Evolutionary conservation across 176 grass and related monocot genomes (phyloP).

Genomic region (Melocanna baccifera): DNA sequence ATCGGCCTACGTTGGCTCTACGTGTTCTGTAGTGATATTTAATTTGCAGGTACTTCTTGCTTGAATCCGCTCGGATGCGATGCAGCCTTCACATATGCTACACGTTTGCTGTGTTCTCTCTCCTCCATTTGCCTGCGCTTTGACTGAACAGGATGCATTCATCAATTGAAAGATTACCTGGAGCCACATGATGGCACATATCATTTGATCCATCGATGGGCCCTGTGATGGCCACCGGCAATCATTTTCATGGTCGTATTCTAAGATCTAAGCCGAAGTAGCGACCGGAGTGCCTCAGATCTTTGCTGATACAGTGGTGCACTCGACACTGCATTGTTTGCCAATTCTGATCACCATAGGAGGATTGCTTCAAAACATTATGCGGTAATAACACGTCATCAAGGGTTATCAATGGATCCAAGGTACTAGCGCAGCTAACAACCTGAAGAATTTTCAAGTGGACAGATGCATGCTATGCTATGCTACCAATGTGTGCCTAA

Average conservation of each 20-base stretch:
- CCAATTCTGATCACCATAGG: background rate
- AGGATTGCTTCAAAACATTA: background rate
- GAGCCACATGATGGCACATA: background rate
- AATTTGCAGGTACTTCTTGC: too few species aligned
- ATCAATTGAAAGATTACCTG: background rate
- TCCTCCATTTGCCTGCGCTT: background rate
- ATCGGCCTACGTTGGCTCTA: background rate
- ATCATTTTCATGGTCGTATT: conserved; percentile 27
- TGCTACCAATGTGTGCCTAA: background rate
- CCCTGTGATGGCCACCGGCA: conserved; percentile 10
- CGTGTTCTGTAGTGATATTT: background rate
- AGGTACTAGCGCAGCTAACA: background rate
- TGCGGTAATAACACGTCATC: background rate
- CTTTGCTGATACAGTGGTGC: background rate
- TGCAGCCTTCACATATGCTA: background rate
- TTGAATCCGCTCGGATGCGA: background rate
- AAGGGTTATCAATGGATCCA: background rate
- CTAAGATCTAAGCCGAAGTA: conserved; percentile 1
- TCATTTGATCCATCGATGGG: conserved; percentile 10
- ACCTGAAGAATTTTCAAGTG: background rate
- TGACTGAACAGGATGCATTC: background rate
- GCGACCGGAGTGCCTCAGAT: background rate
- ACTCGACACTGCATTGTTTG: background rate
- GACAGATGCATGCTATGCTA: background rate
- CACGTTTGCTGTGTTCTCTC: background rate